phyloP scores from a whole-genome alignment of 192 early-diverging fungal species.

The Coemansia sp. region DNA sequence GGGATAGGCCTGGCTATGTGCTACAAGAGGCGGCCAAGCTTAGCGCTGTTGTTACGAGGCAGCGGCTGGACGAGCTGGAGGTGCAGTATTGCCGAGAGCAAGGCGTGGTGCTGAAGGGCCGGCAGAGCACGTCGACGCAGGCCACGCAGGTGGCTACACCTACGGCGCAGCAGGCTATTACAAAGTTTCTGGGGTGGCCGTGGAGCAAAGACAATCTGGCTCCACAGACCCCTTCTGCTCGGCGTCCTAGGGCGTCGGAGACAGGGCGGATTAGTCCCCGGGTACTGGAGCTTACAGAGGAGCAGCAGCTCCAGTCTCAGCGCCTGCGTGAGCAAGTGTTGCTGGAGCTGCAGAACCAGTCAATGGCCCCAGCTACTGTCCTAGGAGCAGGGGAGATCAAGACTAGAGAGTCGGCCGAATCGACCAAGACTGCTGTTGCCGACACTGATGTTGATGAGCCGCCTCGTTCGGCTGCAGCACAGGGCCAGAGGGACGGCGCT shows the following conservation, averaged over 20 bases:
- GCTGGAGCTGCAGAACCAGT: slow-evolving; percentile 70
- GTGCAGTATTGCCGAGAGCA: slow-evolving; percentile 37
- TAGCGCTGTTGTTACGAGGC: slow-evolving; percentile 64
- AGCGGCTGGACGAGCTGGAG: slow-evolving; percentile 72
- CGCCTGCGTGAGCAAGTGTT: slow-evolving; percentile 66
- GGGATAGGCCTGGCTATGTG: slow-evolving; percentile 58
- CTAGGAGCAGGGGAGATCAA: slow-evolving; percentile 70
- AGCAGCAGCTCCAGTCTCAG: slow-evolving; percentile 31
- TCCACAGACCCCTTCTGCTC: neutral
- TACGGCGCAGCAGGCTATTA: slow-evolving; percentile 20
- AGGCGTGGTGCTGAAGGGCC: slow-evolving; percentile 13
- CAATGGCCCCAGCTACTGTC: slow-evolving; percentile 79
- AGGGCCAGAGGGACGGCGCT: slow-evolving; percentile 16
- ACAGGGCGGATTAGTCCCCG: slow-evolving; percentile 5
- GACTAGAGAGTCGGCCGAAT: neutral
- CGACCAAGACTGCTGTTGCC: neutral
- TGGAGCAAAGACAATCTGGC: slow-evolving; percentile 35
- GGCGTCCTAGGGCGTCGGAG: neutral
- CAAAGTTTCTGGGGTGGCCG: slow-evolving; percentile 50
- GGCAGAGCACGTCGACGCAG: slow-evolving; percentile 14
- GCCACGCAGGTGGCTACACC: slow-evolving; percentile 4
- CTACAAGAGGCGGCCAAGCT: slow-evolving; percentile 81
- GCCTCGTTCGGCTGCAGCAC: slow-evolving; percentile 5
- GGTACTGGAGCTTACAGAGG: slow-evolving; percentile 36
- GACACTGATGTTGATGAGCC: neutral